phyloP scores from a whole-genome alignment of 1,139 yeast species.

The Yarrowia galli region DNA sequence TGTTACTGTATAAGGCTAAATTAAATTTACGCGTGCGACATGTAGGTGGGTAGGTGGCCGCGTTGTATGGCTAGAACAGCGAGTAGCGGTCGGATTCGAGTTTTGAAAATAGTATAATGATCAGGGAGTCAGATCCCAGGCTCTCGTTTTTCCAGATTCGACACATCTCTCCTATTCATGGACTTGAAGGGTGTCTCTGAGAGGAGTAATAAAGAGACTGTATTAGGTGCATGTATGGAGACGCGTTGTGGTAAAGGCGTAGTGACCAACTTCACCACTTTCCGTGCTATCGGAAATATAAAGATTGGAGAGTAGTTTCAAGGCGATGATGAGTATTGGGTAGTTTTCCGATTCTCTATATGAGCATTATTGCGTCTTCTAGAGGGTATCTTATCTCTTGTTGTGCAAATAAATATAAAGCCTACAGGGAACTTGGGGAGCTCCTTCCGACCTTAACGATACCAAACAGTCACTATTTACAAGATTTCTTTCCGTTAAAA shows the following conservation, averaged over 20 bases:
- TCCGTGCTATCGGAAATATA: background rate
- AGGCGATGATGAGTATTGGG: background rate
- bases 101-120: background rate
- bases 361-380: background rate
- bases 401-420: no score
- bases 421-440: no score
- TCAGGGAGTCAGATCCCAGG: background rate
- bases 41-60: background rate
- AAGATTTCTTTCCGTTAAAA: no score
- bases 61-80: background rate
- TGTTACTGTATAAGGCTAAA: background rate
- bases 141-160: background rate
- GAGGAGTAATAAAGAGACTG: background rate
- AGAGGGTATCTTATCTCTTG: no score
- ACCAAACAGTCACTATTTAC: no score
- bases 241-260: background rate
- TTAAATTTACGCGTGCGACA: constrained; percentile 6
- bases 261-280: background rate
- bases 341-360: background rate
- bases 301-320: background rate
- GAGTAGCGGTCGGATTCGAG: background rate
- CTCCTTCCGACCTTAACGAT: no score
- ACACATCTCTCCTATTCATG: background rate
- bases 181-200: background rate
- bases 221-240: background rate